Base-by-base conservation (phyloP, 2,329 filamentous ascomycete species). In the Fusarium irregulare region DNA sequence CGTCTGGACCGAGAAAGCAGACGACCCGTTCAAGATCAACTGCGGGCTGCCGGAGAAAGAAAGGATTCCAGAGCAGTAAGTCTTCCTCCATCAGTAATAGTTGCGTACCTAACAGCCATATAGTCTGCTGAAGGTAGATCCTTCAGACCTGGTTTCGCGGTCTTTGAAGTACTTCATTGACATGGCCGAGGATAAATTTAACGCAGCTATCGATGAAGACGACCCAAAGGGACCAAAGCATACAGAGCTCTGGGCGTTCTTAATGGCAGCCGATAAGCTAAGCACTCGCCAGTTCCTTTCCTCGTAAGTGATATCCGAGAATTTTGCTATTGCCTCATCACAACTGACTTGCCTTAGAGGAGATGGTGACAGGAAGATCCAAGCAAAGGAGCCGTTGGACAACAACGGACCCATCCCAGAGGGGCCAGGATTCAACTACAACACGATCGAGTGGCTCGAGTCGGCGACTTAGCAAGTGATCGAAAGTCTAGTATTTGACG, bases 401-500 rank as follows among this genome's bases (percentile, higher is more conserved):
- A 44, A 44, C 10, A 37, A 10, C 9, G 34, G 34, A 1, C 34
- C 37, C 11, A 42, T 64, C 4, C 60, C 66, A 7, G 4, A 37
- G 0, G 68, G 65, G 0, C 59, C 59, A 3, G 53, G 42, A 0
- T 70, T 27, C 42, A 74, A 73, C 44, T 73, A 60, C 32, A 70
- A 73, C 56, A 74, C 68, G 0, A 74, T 74, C 7, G 60, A 74
- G 13, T 74, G 72, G 72, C 37, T 72, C 3, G 72, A 74, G 45
- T 68, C 72, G 4, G 58, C 49, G 9, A 74, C 59, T 5, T 69
- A 59, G 72, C 71, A 32, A 65, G 71, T 56, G 3, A 6, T 4
- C 7, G 3, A 2, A n/a, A 20, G 12, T n/a, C 42, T 14, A 47
- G 2, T 7, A 8, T 27, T n/a, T 1, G 9, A 4, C 4, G 2